Evolutionary conservation across 2,329 filamentous ascomycete species (phyloP), one percentile per base, ranked within the genome.

Genomic region (Rutstroemia sydowiana): DNA sequence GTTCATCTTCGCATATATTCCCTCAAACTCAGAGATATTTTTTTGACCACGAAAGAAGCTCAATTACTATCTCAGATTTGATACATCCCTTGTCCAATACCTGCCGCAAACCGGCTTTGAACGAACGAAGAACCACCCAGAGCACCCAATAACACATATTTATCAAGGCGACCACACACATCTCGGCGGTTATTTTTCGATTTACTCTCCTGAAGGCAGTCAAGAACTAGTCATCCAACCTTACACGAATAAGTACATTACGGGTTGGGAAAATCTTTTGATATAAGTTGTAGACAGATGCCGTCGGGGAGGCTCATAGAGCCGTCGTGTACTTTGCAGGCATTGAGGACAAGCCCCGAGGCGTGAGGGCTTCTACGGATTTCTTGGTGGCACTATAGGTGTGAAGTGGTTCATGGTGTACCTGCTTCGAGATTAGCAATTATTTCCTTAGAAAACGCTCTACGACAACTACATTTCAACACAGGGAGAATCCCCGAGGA

Each of bases 1-100:
- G 8, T 26, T 26, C 23, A 26, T 26, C 23, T 26, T 26, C 23
- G 23, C 4, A 26, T 4, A 4, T 4, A 4, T 26, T 26, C 8
- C 23, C 8, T 26, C 23, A 26, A 26, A 26, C 8, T 26, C 4
- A 26, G 23, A 26, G 23, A 26, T 1, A 18, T 20, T 39, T 5
- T 9, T 16, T 16, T 16, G n/a, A 21, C 16, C 11, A 39, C 5
- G 62, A 11, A 26, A 52, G 2, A 65, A 59, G 18, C 62, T 75
- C 13, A 64, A 61, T 20, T 28, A 52, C 1, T 55, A 69, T 23
- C 61, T 75, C 5, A 54, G 16, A 39, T 16, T 26, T 26, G 36
- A 39, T 39, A 39, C 36, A 39, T 39, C 20, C 36, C 36, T 39
- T 39, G 36, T 39, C 34, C 36, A 20, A 39, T 20, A 20, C 16